Evolutionary conservation across 2,329 filamentous ascomycete species (phyloP), one percentile per base, ranked within the genome.

Genomic region (Didymella pinodella): DNA sequence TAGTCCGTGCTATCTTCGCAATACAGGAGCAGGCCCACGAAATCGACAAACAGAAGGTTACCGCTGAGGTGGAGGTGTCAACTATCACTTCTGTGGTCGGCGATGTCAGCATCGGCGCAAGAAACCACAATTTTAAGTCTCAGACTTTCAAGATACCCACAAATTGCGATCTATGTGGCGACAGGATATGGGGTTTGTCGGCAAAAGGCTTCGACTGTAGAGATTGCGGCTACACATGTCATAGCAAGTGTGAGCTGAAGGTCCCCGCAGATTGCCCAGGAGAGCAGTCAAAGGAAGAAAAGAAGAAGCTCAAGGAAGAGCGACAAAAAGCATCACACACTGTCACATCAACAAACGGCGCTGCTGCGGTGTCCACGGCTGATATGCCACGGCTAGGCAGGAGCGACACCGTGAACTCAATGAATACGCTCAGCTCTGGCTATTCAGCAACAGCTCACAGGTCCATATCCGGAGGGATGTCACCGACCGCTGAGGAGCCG

Each of bases 81-180:
- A 97, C 93, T 2, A 96, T 99, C 72, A 94, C 92, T n/a, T 83
- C 88, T 10, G 91, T 88, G 0, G 94, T 97, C 2, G 95, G 95
- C 34, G 95, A 99, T 74, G 86, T 99, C 54, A 97, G 93, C 2
- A 82, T 97, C 20, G 94, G 94, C 18, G 93, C 93, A 11, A 92
- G 92, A 75, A 97, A 93, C 72, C 95, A 99, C 81, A 95, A 96
- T 72, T 99, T 99, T 85, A 97, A 96, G 79, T 88, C 92, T n/a
- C 93, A 98, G 74, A 98, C 95, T 0, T 99, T 98, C 84, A 98
- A 98, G 77, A 97, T 99, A 61, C 96, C 96, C 0, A 99, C 95
- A 4, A 98, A 98, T 75, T 99, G 95, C 80, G 95, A 99, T 77
- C 84, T 97, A 12, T 99, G 95, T 69, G 93, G 93, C 18, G 95